phyloP scores from a whole-genome alignment of 495 filamentous ascomycete species.

The Penicillium paradoxum region DNA sequence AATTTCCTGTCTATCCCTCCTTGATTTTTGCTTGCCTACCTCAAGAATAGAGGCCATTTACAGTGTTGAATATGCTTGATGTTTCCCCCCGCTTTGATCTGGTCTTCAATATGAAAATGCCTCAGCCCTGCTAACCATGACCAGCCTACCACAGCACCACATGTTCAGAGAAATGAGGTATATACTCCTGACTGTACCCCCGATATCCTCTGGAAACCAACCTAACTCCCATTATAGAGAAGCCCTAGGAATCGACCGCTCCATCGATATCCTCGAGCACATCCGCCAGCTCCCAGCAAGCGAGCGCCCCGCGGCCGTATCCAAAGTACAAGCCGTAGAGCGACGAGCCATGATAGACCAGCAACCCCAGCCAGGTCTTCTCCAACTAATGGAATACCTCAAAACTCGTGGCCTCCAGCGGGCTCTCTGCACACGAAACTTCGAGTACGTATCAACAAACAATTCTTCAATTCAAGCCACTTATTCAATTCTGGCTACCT shows the following conservation, averaged over 20 bases:
- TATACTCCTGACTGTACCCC: conserved; percentile 18
- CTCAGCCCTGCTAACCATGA: conserved; percentile 4
- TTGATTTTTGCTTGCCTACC: too few species aligned
- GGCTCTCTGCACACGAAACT: conserved; percentile 92
- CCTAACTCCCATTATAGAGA: conserved; percentile 30
- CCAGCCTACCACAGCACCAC: conserved; percentile 82
- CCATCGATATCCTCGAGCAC: conserved; percentile 81
- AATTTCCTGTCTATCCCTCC: too few species aligned
- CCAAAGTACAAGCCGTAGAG: conserved; percentile 73
- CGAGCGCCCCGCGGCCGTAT: conserved; percentile 59
- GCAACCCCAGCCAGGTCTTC: conserved; percentile 72
- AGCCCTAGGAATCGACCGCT: conserved; percentile 61
- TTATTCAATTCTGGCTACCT: not conserved
- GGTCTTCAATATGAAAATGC: too few species aligned
- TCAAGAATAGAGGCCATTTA: too few species aligned
- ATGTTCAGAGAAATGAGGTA: conserved; percentile 88
- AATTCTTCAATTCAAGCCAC: not conserved
- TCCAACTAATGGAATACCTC: conserved; percentile 72
- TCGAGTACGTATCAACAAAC: conserved; percentile 52
- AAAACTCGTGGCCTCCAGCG: conserved; percentile 60
- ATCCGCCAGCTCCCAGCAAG: conserved; percentile 65
- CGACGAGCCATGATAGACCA: conserved; percentile 71
- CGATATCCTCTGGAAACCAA: not conserved
- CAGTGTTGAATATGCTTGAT: too few species aligned
- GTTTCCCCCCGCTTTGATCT: too few species aligned